These are phyloP conservation scores for Leishmania tropica DNA, from an alignment of 208 protist species.

Conservation along the genomic window DNA sequence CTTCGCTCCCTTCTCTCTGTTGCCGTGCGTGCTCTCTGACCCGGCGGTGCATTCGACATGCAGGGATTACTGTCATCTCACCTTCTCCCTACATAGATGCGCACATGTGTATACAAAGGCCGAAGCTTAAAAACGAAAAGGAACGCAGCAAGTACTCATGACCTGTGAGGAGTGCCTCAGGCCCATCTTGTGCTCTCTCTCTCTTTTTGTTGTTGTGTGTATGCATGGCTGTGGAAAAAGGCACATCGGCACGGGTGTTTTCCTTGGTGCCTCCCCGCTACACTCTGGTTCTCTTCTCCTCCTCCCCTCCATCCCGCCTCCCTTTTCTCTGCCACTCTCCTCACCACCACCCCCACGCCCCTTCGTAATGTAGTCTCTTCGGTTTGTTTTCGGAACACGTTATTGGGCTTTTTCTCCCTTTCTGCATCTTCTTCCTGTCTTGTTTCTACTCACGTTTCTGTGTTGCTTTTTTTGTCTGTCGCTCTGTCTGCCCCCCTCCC, in stretches of 20 bases:
- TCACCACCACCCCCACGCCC: not conserved
- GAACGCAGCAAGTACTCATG: not conserved
- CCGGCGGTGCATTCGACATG: not conserved
- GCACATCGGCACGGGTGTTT: not conserved
- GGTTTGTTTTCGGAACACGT: not conserved
- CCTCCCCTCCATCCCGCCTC: not conserved
- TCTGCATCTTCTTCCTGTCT: not conserved
- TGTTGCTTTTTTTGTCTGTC: not conserved
- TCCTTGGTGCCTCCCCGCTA: not conserved
- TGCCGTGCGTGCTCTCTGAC: not conserved
- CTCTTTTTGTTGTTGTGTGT: not conserved
- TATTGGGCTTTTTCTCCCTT: not conserved
- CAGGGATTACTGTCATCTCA: not conserved
- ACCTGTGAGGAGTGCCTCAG: not conserved
- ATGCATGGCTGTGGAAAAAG: not conserved
- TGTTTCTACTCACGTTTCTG: not conserved
- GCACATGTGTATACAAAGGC: not conserved
- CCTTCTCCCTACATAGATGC: not conserved
- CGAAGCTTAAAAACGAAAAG: not conserved
- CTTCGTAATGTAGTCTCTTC: not conserved
- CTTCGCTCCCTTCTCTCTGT: not conserved
- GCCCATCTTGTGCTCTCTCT: not conserved
- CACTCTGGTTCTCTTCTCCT: not conserved
- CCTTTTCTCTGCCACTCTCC: slow-evolving; percentile 1
- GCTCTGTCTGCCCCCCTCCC: not conserved